Conservation (phyloP, 371 early-diverging fungal genomes). For the Apophysomyces trapeziformis region DNA sequence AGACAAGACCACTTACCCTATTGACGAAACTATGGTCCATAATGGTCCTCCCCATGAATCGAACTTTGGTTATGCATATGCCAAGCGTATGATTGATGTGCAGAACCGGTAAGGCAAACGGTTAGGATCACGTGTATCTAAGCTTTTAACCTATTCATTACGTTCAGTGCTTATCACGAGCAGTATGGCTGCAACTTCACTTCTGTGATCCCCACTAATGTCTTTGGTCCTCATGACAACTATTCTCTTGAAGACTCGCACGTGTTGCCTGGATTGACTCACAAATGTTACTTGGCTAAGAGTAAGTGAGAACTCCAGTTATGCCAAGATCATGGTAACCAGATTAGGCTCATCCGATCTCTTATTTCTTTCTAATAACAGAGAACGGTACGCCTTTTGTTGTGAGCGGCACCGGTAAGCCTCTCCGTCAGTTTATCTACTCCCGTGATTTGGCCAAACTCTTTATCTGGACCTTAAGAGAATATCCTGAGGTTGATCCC, state of each 20-base stretch:
- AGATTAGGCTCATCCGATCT: too few species aligned
- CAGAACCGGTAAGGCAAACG: slow-evolving; percentile 69
- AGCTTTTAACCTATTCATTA: slow-evolving; percentile 1
- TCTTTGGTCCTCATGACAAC: slow-evolving; percentile 89
- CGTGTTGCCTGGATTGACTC: slow-evolving; percentile 85
- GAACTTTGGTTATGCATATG: slow-evolving; percentile 90
- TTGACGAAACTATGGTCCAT: slow-evolving; percentile 90
- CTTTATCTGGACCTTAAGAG: slow-evolving; percentile 82
- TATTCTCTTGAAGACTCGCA: slow-evolving; percentile 83
- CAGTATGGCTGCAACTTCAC: slow-evolving; percentile 87
- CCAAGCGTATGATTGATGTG: slow-evolving; percentile 89
- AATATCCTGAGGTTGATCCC: slow-evolving; percentile 82
- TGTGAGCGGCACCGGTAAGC: slow-evolving; percentile 81
- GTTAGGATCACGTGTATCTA: neutral
- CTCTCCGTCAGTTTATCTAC: slow-evolving; percentile 89
- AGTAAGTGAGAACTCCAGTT: slow-evolving; percentile 34
- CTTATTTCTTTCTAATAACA: slow-evolving; percentile 21
- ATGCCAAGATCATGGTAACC: neutral
- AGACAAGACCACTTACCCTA: slow-evolving; percentile 85
- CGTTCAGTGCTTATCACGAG: slow-evolving; percentile 71
- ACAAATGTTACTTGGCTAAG: slow-evolving; percentile 86
- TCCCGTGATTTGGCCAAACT: slow-evolving; percentile 84
- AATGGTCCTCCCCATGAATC: slow-evolving; percentile 85
- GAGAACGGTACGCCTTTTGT: slow-evolving; percentile 77
- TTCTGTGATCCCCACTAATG: slow-evolving; percentile 86